Conservation (phyloP, 2,329 filamentous ascomycete genomes). For the Monilinia aucupariae region DNA sequence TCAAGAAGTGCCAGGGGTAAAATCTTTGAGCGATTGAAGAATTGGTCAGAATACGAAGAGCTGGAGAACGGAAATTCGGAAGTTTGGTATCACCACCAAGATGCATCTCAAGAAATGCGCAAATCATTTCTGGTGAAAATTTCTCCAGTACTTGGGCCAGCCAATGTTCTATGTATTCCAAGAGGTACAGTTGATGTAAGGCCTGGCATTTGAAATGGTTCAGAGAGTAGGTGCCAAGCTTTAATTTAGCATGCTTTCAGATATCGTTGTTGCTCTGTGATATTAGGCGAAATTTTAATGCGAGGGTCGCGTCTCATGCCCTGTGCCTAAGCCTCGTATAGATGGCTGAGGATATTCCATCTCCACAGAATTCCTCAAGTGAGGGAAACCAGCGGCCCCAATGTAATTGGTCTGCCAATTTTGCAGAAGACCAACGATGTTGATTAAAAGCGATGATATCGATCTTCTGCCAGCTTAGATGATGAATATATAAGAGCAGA, state of each 20-base stretch:
- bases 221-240: neutral
- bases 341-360: neutral
- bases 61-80: neutral
- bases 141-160: neutral
- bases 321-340: neutral
- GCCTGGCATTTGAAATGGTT: neutral
- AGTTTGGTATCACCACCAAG: neutral
- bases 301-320: neutral
- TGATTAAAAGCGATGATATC: neutral
- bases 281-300: neutral
- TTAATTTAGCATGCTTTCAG: neutral
- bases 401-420: neutral
- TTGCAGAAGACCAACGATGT: neutral
- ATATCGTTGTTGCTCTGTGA: neutral
- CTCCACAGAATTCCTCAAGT: neutral
- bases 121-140: neutral
- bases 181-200: neutral
- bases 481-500: neutral
- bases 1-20: neutral
- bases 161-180: neutral
- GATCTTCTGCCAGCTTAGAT: neutral
- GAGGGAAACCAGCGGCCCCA: neutral
- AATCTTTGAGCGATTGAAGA: neutral
- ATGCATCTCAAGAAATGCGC: neutral
- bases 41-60: neutral